phyloP scores from a whole-genome alignment of 768 basidiomycete genomes.

The Mycena rosella region DNA sequence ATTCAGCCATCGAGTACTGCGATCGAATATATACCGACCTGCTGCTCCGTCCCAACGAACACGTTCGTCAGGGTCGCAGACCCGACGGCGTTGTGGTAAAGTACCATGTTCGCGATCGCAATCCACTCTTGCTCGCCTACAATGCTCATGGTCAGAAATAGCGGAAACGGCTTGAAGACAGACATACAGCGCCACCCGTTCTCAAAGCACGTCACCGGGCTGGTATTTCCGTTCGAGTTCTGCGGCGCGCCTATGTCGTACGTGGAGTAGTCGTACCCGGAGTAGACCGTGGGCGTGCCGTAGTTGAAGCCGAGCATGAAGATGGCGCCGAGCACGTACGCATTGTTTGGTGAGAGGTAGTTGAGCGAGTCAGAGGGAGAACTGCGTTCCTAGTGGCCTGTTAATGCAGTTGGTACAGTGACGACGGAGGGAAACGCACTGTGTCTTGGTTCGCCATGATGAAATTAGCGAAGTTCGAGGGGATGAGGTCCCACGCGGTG shows the following conservation, averaged over 20 bases:
- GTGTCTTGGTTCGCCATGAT: slow-evolving; percentile 32
- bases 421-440: slow-evolving; percentile 11
- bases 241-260: slow-evolving; percentile 31
- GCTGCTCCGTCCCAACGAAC: slow-evolving; percentile 34
- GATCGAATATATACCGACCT: slow-evolving; percentile 24
- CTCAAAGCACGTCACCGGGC: slow-evolving; percentile 39
- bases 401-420: slow-evolving; percentile 7
- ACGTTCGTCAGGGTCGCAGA: slow-evolving; percentile 49
- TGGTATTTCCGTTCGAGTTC: slow-evolving; percentile 38
- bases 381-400: slow-evolving; percentile 25
- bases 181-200: slow-evolving; percentile 33
- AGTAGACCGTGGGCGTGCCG: slow-evolving; percentile 31
- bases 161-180: slow-evolving; percentile 14
- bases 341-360: slow-evolving; percentile 21
- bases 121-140: slow-evolving; percentile 47
- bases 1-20: slow-evolving; percentile 4
- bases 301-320: slow-evolving; percentile 32
- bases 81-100: slow-evolving; percentile 52
- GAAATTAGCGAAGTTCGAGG: slow-evolving; percentile 24
- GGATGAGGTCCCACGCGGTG: slow-evolving; percentile 28
- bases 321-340: slow-evolving; percentile 26
- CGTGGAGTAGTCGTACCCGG: slow-evolving; percentile 21
- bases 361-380: slow-evolving; percentile 25
- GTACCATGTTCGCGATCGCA: slow-evolving; percentile 54
- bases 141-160: slow-evolving; percentile 25